Conservation (phyloP, 2,329 filamentous ascomycete species). For the Exophiala viscosa region DNA sequence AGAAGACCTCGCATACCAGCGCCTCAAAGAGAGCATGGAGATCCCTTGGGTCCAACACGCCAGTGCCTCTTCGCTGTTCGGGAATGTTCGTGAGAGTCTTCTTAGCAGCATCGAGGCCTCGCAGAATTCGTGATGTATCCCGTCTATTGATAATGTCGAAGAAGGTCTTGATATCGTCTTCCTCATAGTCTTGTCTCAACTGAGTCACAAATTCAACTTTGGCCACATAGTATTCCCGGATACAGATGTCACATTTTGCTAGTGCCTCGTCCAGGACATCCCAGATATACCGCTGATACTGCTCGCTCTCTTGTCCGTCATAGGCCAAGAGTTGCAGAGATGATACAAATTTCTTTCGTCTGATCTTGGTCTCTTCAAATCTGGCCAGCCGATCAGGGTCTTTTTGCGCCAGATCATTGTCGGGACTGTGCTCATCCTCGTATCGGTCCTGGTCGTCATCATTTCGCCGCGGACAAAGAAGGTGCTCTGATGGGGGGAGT, state of each 20-base stretch:
- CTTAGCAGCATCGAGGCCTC: conserved; percentile 57
- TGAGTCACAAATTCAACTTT: conserved; percentile 61
- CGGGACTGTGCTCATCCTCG: conserved; percentile 46
- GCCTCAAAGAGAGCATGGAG: conserved; percentile 83
- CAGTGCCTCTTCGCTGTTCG: conserved; percentile 49
- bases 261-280: conserved; percentile 57
- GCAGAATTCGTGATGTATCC: conserved; percentile 60
- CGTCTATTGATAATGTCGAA: conserved; percentile 55
- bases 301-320: conserved; percentile 56
- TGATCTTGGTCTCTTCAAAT: conserved; percentile 53
- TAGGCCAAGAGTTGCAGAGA: conserved; percentile 68
- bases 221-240: conserved; percentile 69
- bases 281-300: conserved; percentile 59
- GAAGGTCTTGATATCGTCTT: conserved; percentile 49
- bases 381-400: conserved; percentile 35
- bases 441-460: conserved; percentile 65
- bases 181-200: conserved; percentile 55
- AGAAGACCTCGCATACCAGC: conserved; percentile 76
- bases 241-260: conserved; percentile 64
- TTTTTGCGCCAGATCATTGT: conserved; percentile 45
- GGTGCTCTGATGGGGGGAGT: conserved; percentile 51
- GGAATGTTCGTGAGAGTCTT: conserved; percentile 51
- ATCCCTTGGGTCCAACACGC: conserved; percentile 54
- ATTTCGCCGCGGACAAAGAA: conserved; percentile 64
- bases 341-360: conserved; percentile 62